Evolutionary conservation across 208 protist genomes (phyloP).

Genomic region (Naegleria fowleri): DNA sequence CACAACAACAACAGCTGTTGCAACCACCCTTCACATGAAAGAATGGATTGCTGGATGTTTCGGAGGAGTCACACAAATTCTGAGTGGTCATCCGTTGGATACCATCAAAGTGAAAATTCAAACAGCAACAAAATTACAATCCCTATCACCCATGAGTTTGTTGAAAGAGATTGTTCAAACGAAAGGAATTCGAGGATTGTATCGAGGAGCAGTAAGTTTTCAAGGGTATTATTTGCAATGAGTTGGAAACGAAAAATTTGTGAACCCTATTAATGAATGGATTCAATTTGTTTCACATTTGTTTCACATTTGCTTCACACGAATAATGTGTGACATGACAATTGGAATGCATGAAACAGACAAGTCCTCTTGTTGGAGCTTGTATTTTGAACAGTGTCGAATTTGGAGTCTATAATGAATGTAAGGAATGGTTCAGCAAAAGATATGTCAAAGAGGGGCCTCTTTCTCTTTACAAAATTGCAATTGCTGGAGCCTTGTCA

Average conservation of each 20-base stretch:
- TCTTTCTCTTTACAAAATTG: background rate
- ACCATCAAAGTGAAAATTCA: background rate
- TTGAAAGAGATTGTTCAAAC: background rate
- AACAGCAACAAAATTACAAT: background rate
- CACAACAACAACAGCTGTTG: no score
- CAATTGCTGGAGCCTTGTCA: background rate
- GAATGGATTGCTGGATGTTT: background rate
- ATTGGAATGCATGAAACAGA: background rate
- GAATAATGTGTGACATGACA: background rate
- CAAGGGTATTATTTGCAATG: no score
- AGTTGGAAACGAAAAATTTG: no score
- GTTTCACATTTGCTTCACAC: no score
- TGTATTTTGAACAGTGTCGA: background rate
- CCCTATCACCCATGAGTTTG: background rate
- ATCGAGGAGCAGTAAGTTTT: background rate
- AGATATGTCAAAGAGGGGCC: background rate
- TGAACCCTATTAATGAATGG: background rate
- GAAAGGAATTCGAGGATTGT: background rate
- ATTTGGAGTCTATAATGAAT: constrained; percentile 13
- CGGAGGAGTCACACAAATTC: background rate
- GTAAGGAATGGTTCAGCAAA: background rate
- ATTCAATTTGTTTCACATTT: no score
- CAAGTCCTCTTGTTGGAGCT: background rate
- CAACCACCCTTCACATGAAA: background rate
- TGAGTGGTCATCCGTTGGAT: background rate